These are phyloP conservation scores for Termitomyces heimii DNA, from an alignment of 768 basidiomycete genomes.

Conservation along the genomic window DNA sequence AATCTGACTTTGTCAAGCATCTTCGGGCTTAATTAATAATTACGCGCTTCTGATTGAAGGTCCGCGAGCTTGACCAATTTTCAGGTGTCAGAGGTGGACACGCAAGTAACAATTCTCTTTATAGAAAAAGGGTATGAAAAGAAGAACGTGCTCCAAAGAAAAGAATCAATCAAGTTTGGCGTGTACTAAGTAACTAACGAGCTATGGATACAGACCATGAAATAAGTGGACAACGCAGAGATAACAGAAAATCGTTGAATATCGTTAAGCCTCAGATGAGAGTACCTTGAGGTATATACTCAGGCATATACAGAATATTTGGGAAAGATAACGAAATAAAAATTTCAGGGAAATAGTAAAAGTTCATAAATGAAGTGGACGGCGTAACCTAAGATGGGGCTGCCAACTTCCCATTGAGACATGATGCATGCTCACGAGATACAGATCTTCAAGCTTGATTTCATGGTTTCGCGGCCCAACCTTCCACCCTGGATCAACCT, in stretches of 20 bases:
- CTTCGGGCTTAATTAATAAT: background rate
- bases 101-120: background rate
- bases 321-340: background rate
- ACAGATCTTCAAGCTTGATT: slow-evolving; percentile 60
- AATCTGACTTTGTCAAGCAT: background rate
- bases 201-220: slow-evolving; percentile 11
- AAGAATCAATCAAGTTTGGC: background rate
- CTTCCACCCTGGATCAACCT: slow-evolving; percentile 54
- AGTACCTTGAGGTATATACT: background rate
- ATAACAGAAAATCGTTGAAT: background rate
- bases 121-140: background rate
- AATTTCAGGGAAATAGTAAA: background rate
- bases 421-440: slow-evolving; percentile 76
- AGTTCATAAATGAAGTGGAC: slow-evolving; percentile 20
- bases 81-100: background rate
- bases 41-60: background rate
- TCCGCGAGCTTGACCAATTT: background rate
- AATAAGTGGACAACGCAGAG: background rate
- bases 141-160: background rate
- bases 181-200: background rate
- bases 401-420: slow-evolving; percentile 84
- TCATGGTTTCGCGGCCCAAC: slow-evolving; percentile 47
- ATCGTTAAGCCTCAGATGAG: background rate
- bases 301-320: background rate
- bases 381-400: slow-evolving; percentile 60